Base-by-base conservation (phyloP, 306 rosid genomes). In the Abrus pulchellus region DNA sequence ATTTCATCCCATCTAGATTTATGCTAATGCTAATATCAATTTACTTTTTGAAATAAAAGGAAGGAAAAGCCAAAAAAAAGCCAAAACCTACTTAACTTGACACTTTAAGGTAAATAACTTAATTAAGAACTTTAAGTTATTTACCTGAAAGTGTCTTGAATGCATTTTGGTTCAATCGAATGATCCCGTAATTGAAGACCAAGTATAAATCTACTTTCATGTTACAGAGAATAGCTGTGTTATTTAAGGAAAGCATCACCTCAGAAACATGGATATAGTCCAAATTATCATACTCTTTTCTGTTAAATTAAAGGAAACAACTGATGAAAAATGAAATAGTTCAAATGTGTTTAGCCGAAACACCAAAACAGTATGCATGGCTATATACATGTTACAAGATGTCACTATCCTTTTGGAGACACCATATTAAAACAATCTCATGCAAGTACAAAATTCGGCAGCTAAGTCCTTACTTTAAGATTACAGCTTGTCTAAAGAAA, bases 361-460 rank as follows among this genome's bases (percentile, higher is more conserved):
- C 53, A 48, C 60, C 72, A 61, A 27, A 78, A 66, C 41, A 55
- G 80, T 36, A 72, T 82, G 86, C 82, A 61, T 60, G 81, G 82
- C 72, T 81, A 86, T 86, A 64, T 80, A 89, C 88, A 89, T 75
- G 84, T 86, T 84, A 45, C 85, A 65, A 33, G 79, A 80, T 28
- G 77, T 77, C 74, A 60, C 74, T 69, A 14, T 60, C 65, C 54
- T 12, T 64, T 45, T 28, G 45, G 68, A 76, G 72, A 83, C 14
- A 38, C 73, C 69, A 74, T 45, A 66, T 28, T 29, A 77, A 56
- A 74, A 55, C 79, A 85, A 85, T 81, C 78, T 82, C 72, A 38
- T 14, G 29, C 77, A 68, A 75, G 44, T 57, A 79, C 77, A 48
- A 85, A 76, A 79, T 74, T 53, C 59, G 68, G 50, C 43, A 74